Conservation (phyloP, 108 stramenopile species). For the Hondaea fermentalgiana region DNA sequence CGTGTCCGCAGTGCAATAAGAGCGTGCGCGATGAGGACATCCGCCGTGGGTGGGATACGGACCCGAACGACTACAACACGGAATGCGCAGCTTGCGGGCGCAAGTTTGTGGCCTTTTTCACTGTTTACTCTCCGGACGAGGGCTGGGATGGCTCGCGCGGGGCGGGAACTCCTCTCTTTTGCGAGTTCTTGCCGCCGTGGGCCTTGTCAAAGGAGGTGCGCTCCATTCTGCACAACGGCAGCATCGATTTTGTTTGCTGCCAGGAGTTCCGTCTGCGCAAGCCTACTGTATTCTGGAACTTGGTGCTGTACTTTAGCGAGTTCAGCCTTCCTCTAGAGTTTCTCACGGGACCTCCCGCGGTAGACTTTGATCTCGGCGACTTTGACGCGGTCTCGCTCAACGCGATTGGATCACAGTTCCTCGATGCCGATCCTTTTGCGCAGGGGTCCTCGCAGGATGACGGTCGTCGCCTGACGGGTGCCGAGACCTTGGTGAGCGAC, state of each 20-base stretch:
- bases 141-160: background rate
- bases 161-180: background rate
- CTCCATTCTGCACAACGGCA: background rate
- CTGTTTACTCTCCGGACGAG: background rate
- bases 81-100: background rate
- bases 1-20: background rate
- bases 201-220: constrained; percentile 1
- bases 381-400: background rate
- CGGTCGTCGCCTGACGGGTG: background rate
- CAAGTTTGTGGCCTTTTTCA: constrained; percentile 20
- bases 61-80: constrained; percentile 16
- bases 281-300: background rate
- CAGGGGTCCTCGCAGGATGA: background rate
- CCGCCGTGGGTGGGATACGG: background rate
- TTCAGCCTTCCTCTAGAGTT: background rate
- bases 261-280: background rate
- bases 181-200: constrained; percentile 7
- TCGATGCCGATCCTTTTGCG: background rate
- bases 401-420: background rate
- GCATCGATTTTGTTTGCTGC: background rate
- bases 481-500: too few relatives aligned
- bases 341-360: background rate
- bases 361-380: background rate
- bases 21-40: background rate
- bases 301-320: constrained; percentile 19